Evolutionary conservation across 1,284 basidiomycete genomes (phyloP).

Genomic region (Rhodotorula sp.): DNA sequence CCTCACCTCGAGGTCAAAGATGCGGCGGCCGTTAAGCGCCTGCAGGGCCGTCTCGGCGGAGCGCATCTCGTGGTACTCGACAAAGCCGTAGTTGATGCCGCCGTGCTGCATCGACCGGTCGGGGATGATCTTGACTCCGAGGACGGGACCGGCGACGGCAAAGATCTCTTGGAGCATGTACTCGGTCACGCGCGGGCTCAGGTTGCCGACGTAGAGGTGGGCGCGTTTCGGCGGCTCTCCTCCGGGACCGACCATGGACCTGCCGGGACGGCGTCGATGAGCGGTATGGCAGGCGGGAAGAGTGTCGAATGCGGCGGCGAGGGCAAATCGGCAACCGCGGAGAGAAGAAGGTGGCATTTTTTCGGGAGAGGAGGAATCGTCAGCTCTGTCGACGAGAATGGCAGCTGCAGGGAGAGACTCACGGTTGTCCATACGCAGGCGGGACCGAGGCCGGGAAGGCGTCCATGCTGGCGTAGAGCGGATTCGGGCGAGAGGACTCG

Average conservation of each 20-base stretch:
- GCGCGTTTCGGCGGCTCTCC: constrained; percentile 36
- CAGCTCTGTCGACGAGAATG: no score
- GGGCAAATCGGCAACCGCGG: neutral
- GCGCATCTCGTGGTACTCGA: constrained; percentile 76
- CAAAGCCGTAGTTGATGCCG: constrained; percentile 85
- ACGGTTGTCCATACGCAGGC: constrained; percentile 11
- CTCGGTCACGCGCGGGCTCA: constrained; percentile 78
- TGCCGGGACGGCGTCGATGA: neutral
- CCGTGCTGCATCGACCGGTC: constrained; percentile 97
- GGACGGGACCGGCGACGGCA: constrained; percentile 61
- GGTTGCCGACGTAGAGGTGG: constrained; percentile 92
- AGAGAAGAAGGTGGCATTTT: neutral
- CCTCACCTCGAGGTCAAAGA: constrained; percentile 75
- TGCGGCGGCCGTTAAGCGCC: constrained; percentile 95
- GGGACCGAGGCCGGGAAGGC: constrained; percentile 29
- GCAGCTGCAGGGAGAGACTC: neutral
- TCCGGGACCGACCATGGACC: constrained; percentile 26
- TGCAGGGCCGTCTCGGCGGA: constrained; percentile 94
- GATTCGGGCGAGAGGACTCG: neutral
- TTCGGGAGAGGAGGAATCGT: neutral
- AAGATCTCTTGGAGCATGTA: constrained; percentile 47
- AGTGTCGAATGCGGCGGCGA: neutral
- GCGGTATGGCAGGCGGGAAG: no score
- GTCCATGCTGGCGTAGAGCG: constrained; percentile 21
- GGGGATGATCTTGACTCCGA: constrained; percentile 97